Conservation (phyloP, 495 filamentous ascomycete species). For the Talaromyces ruber region DNA sequence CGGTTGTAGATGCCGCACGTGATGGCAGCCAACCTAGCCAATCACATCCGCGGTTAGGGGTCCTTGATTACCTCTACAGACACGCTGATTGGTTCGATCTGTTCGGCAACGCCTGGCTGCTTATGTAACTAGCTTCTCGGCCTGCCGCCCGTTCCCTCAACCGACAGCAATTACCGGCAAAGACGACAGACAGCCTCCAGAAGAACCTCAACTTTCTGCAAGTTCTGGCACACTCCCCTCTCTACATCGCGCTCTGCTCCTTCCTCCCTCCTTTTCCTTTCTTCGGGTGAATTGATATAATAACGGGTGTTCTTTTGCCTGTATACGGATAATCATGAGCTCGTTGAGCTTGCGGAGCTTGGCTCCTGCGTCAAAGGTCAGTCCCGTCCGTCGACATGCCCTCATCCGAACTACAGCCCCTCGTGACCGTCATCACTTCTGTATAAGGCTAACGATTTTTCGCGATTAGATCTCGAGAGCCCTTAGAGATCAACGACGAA, state of each 20-base stretch:
- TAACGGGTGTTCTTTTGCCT: background rate
- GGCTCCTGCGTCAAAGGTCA: conserved; percentile 47
- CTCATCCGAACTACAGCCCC: conserved; percentile 3
- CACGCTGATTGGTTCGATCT: conserved; percentile 27
- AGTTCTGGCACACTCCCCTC: background rate
- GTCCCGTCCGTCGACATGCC: conserved; percentile 15
- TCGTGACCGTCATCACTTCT: background rate
- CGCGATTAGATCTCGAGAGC: conserved; percentile 15
- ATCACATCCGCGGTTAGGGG: conserved; percentile 24
- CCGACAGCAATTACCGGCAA: conserved; percentile 14
- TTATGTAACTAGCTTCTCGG: conserved; percentile 28
- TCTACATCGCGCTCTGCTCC: background rate
- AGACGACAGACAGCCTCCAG: conserved; percentile 14
- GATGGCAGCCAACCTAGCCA: conserved; percentile 15
- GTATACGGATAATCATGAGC: conserved; percentile 38
- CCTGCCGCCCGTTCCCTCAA: conserved; percentile 8
- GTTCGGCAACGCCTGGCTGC: conserved; percentile 27
- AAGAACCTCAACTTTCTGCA: conserved; percentile 10
- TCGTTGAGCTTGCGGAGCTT: conserved; percentile 52
- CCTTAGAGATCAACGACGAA: conserved; percentile 49
- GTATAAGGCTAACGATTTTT: background rate
- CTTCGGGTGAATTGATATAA: background rate
- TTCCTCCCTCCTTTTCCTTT: conserved; percentile 16
- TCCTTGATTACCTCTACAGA: conserved; percentile 26
- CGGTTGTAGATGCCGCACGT: conserved; percentile 16